phyloP scores from a whole-genome alignment of 495 filamentous ascomycete species.

The Friedmanniomyces endolithicus region DNA sequence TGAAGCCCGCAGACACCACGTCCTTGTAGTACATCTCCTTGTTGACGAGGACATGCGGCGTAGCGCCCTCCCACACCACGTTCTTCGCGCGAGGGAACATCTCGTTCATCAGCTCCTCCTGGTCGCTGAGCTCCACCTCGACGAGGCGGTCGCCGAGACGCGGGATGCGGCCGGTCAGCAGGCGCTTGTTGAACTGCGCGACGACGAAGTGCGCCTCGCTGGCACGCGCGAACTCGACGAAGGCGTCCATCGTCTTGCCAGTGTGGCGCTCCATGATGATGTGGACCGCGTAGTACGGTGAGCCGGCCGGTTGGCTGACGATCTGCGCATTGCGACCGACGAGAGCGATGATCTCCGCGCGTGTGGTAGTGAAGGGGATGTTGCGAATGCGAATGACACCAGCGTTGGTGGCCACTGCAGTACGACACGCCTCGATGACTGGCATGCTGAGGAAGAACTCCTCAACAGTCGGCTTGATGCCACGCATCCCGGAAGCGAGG shows the following conservation, averaged over 20 bases:
- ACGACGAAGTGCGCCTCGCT: constrained; percentile 44
- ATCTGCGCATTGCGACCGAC: constrained; percentile 54
- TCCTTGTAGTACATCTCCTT: constrained; percentile 40
- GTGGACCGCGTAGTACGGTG: constrained; percentile 44
- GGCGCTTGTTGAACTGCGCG: constrained; percentile 34
- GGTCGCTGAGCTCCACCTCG: constrained; percentile 47
- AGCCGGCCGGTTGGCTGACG: constrained; percentile 40
- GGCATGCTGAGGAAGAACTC: constrained; percentile 14
- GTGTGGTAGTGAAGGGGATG: constrained; percentile 56
- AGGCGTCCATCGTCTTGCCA: constrained; percentile 66
- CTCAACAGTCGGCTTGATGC: constrained; percentile 8
- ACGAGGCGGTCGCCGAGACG: constrained; percentile 55
- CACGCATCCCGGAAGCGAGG: background rate
- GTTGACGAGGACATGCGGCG: constrained; percentile 29
- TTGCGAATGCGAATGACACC: constrained; percentile 33
- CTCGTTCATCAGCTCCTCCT: constrained; percentile 49
- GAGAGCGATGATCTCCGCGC: constrained; percentile 55
- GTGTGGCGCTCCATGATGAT: constrained; percentile 75
- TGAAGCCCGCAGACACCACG: constrained; percentile 41
- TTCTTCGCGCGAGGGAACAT: constrained; percentile 53
- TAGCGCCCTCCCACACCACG: constrained; percentile 48
- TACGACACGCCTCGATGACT: constrained; percentile 19
- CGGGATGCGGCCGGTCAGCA: constrained; percentile 33
- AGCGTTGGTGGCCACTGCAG: constrained; percentile 17
- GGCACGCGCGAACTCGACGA: constrained; percentile 49